A percentile compares a stretch with the other conserved stretches of the same genome.
These are phyloP conservation scores for Luffa aegyptiaca DNA, from an alignment of 306 rosid genomes.

Conservation along the genomic window DNA sequence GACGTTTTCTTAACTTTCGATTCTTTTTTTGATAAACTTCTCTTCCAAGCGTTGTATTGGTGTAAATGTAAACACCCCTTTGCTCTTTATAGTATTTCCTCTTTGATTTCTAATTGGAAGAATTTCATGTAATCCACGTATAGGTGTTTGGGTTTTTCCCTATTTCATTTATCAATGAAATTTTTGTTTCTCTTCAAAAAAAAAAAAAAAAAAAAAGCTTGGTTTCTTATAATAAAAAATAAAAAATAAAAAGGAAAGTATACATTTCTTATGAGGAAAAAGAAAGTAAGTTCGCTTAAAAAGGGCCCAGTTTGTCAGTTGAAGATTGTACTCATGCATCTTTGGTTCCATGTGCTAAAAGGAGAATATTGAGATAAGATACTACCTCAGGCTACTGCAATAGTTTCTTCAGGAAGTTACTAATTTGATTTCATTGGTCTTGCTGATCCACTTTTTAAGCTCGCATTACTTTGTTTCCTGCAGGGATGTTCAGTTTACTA, in stretches of 20 bases:
- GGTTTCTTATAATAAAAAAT: too few species aligned
- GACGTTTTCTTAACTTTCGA: too few species aligned
- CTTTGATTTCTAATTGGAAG: too few species aligned
- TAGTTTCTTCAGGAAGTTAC: neutral
- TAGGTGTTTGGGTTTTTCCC: too few species aligned
- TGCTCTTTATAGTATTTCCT: too few species aligned
- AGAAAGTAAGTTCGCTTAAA: neutral
- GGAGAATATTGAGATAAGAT: neutral
- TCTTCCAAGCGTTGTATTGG: too few species aligned
- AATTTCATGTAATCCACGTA: too few species aligned
- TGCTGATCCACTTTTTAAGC: neutral
- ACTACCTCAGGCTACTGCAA: neutral
- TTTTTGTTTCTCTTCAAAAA: too few species aligned
- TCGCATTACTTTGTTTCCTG: neutral
- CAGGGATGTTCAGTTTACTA: slow-evolving; percentile 6
- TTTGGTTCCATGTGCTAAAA: neutral
- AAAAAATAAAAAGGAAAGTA: neutral
- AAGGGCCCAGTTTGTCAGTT: neutral
- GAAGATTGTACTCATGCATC: neutral
- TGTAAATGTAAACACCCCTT: too few species aligned
- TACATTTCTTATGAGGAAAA: neutral
- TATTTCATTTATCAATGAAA: too few species aligned
- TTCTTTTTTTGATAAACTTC: too few species aligned
- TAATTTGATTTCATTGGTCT: neutral
- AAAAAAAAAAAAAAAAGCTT: too few species aligned